Conservation (phyloP, 83 land plant genomes). For the Isoetes engelmannii region DNA sequence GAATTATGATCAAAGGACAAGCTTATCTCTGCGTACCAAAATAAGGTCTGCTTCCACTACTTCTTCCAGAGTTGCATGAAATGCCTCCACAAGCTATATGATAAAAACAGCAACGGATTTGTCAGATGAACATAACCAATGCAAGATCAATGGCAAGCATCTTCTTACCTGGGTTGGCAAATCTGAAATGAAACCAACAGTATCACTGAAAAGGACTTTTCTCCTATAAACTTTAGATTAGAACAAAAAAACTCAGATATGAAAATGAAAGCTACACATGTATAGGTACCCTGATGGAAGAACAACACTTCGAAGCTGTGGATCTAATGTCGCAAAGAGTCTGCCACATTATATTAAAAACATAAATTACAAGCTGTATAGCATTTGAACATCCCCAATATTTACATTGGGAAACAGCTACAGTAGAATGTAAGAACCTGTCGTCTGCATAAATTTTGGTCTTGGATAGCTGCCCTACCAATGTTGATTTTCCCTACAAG, state of each 20-base stretch:
- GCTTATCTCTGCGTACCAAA: constrained; percentile 44
- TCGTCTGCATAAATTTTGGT: constrained; percentile 72
- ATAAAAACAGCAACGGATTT: background rate
- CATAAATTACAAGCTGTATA: background rate
- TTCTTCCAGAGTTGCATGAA: constrained; percentile 95
- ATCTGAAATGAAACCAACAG: constrained; percentile 97
- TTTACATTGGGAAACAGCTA: background rate
- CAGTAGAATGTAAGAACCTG: constrained; percentile 34
- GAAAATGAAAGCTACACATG: background rate
- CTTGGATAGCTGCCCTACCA: constrained; percentile 77
- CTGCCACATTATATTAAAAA: constrained; percentile 34
- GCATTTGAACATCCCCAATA: background rate
- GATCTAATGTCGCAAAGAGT: constrained; percentile 93
- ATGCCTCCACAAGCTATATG: constrained; percentile 83
- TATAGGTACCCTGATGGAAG: constrained; percentile 86
- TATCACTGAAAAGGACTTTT: constrained; percentile 83
- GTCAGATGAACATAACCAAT: background rate
- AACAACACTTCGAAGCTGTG: constrained; percentile 64
- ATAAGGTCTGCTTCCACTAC: constrained; percentile 91
- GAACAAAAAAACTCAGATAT: background rate
- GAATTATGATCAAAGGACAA: background rate
- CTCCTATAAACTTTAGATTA: constrained; percentile 33
- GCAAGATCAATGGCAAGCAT: background rate
- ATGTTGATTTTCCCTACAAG: constrained; percentile 83
- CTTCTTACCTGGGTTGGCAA: constrained; percentile 75